These are phyloP conservation scores for Cyclostephanos invisitatus DNA, from an alignment of 108 stramenopile genomes.

Conservation along the genomic window DNA sequence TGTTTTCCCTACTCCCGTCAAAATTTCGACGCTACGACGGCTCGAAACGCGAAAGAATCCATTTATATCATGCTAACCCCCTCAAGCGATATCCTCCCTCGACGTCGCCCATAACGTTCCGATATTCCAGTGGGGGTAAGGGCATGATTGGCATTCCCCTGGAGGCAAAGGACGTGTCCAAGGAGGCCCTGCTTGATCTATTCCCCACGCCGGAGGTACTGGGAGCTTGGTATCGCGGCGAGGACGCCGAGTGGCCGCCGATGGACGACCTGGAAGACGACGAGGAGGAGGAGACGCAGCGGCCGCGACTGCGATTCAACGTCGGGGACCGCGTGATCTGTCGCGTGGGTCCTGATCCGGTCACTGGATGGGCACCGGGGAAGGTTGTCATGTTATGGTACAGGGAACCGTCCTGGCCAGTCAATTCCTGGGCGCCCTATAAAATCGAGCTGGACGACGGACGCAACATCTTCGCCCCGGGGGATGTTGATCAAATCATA, in stretches of 20 bases:
- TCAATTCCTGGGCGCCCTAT: slow-evolving; percentile 88
- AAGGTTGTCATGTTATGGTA: slow-evolving; percentile 80
- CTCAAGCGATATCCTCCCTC: background rate
- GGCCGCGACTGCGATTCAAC: slow-evolving; percentile 73
- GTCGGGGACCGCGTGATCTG: slow-evolving; percentile 80
- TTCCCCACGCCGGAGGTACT: slow-evolving; percentile 76
- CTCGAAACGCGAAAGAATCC: background rate
- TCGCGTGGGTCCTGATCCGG: slow-evolving; percentile 84
- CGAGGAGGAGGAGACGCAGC: slow-evolving; percentile 39
- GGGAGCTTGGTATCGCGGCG: slow-evolving; percentile 70
- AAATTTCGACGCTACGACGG: background rate
- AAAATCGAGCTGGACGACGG: slow-evolving; percentile 90
- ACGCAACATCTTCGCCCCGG: slow-evolving; percentile 88
- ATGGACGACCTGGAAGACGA: slow-evolving; percentile 41
- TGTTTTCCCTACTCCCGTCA: background rate
- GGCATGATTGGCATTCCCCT: slow-evolving; percentile 79
- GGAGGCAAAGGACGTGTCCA: slow-evolving; percentile 75
- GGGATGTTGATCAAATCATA: slow-evolving; percentile 84
- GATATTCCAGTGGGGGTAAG: slow-evolving; percentile 59
- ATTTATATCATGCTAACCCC: background rate
- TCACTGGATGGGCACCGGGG: slow-evolving; percentile 88
- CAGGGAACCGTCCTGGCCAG: slow-evolving; percentile 84
- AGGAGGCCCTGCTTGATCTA: slow-evolving; percentile 57
- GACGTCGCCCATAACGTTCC: background rate
- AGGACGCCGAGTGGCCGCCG: slow-evolving; percentile 88